Evolutionary conservation across 768 basidiomycete species (phyloP), one percentile per base, ranked within the genome.

Genomic region (Baorangia bicolor): DNA sequence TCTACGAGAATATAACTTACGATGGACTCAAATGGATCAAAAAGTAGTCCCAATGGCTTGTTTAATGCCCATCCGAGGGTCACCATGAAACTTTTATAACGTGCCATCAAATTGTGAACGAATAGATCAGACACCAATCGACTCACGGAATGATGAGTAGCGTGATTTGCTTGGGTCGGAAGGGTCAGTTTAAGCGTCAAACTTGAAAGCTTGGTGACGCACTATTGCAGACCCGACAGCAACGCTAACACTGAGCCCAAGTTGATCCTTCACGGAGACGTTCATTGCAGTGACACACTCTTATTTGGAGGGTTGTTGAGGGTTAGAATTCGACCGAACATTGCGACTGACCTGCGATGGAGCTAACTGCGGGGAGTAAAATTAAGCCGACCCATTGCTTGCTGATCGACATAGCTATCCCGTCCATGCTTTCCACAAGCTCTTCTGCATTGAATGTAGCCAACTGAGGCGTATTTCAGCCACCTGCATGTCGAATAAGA

Each of bases 371-470:
- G 4, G 95, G 95, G 11, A 98, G 80, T 14, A 98, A 68, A 62
- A 98, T 92, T 34, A 98, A 74, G 16, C 87, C 94, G 54, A 95
- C 80, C 86, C 92, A 98, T 69, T 94, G 89, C 60, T 90, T 90
- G 65, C 84, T 87, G 58, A 98, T 83, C 4, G 77, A 77, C 20
- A 65, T 73, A 2, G 88, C 87, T 50, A 96, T 76, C 37, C 84
- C 86, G 66, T 93, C 83, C 83, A 97, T 92, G 9, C 89, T 86
- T 65, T 83, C 85, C 9, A 98, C 93, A 16, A 98, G 76, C 72
- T 78, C 84, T 62, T 88, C 87, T 11, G 87, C 86, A 7, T 79
- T 86, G 54, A 88, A 68, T 12, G 84, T 78, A 23, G 81, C 84
- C 6, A 84, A 60, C 78, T 82, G 33, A 33, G 44, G 14, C 13